Evolutionary conservation across 345 rosid genomes (phyloP).

Genomic region (Brassica nigra): DNA sequence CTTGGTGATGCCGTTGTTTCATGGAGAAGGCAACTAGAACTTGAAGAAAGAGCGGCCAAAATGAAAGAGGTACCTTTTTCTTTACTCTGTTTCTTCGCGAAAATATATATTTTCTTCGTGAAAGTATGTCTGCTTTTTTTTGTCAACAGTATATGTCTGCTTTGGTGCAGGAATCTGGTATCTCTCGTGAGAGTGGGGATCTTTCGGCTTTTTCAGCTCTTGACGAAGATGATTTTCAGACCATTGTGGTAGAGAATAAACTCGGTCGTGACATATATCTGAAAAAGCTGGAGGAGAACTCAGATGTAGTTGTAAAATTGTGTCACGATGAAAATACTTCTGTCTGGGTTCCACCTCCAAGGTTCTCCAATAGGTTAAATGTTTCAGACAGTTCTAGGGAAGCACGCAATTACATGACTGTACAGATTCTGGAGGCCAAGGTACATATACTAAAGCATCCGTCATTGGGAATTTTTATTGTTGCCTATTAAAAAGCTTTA

Average conservation of each 20-base stretch:
- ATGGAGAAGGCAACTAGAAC: constrained; percentile 88
- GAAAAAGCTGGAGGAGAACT: constrained; percentile 72
- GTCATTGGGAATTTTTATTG: background rate
- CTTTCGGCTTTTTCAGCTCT: constrained; percentile 76
- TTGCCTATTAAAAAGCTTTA: background rate
- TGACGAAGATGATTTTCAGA: constrained; percentile 95
- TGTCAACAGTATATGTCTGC: background rate
- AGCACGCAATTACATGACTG: constrained; percentile 64
- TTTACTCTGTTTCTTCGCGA: constrained; percentile 11
- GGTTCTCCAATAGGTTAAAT: constrained; percentile 84
- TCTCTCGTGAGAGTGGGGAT: constrained; percentile 54
- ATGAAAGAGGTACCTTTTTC: constrained; percentile 63
- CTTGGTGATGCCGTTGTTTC: constrained; percentile 74
- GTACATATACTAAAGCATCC: constrained; percentile 29
- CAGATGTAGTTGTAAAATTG: constrained; percentile 56
- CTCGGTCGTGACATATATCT: constrained; percentile 84
- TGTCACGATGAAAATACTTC: constrained; percentile 57
- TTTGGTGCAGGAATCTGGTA: constrained; percentile 56
- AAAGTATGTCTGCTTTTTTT: background rate
- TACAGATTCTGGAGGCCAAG: constrained; percentile 92
- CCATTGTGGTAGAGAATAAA: constrained; percentile 77
- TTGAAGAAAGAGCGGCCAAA: constrained; percentile 80
- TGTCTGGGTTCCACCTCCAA: constrained; percentile 94
- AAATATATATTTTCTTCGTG: background rate
- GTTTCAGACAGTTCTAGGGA: constrained; percentile 81